These are phyloP conservation scores for Pseudocercospora eumusae DNA, from an alignment of 2,329 filamentous ascomycete genomes.

Conservation along the genomic window DNA sequence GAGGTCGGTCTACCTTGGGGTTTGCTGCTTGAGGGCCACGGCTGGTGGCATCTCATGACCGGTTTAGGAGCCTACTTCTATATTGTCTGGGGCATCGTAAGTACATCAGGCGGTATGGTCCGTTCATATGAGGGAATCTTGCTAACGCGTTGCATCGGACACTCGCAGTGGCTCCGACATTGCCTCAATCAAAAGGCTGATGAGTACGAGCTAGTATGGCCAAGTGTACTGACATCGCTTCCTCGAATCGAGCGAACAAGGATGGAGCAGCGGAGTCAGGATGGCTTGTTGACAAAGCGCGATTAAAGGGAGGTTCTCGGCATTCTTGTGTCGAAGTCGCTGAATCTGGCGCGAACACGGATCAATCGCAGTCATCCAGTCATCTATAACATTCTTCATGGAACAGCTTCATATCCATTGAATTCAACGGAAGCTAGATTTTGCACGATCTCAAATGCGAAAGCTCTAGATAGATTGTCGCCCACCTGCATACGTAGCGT, in stretches of 20 bases:
- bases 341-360: neutral
- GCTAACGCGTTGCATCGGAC: neutral
- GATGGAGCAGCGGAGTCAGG: conserved; percentile 14
- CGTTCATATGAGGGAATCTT: neutral
- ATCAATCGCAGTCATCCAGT: neutral
- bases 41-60: conserved; percentile 80
- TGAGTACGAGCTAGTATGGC: conserved; percentile 72
- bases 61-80: conserved; percentile 84
- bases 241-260: conserved; percentile 51
- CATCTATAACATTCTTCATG: neutral
- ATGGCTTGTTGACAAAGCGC: conserved; percentile 24
- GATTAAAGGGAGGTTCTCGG: conserved; percentile 10
- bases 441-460: neutral
- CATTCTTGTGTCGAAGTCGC: neutral
- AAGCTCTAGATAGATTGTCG: neutral
- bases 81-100: conserved; percentile 69
- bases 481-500: neutral
- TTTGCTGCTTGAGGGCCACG: conserved; percentile 70
- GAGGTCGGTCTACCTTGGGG: conserved; percentile 77
- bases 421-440: neutral
- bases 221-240: conserved; percentile 58
- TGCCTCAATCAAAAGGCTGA: conserved; percentile 73
- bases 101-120: neutral
- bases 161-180: conserved; percentile 64
- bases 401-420: neutral